A percentile compares a stretch with the other conserved stretches of the same genome.
These are phyloP conservation scores for Epichloe glyceriae DNA, from an alignment of 2,329 filamentous ascomycete species.

Conservation along the genomic window DNA sequence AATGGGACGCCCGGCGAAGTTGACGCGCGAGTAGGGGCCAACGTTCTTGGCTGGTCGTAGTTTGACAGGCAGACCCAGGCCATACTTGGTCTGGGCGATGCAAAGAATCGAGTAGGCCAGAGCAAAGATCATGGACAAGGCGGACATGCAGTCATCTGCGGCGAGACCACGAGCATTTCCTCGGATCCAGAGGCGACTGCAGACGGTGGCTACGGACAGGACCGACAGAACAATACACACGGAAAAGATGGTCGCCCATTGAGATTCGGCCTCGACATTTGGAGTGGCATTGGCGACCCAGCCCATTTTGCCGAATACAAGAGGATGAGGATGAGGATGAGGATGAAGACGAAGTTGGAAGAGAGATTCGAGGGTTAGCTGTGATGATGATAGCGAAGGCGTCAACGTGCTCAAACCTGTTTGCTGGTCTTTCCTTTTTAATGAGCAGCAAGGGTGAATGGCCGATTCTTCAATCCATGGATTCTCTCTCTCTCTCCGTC, in stretches of 20 bases:
- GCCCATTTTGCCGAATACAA: conserved; percentile 23
- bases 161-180: conserved; percentile 29
- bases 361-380: background rate
- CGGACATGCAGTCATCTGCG: conserved; percentile 32
- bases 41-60: conserved; percentile 31
- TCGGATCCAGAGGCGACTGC: conserved; percentile 28
- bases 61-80: conserved; percentile 33
- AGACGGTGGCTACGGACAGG: conserved; percentile 29
- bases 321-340: background rate
- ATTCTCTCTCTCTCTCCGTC: too few relatives aligned
- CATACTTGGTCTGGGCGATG: conserved; percentile 39
- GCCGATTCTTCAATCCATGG: too few relatives aligned
- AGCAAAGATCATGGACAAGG: conserved; percentile 30
- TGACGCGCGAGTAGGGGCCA: conserved; percentile 32
- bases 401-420: background rate
- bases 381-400: background rate
- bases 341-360: background rate
- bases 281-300: conserved; percentile 38
- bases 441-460: background rate
- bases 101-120: conserved; percentile 36
- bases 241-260: conserved; percentile 35
- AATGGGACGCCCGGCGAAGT: conserved; percentile 39
- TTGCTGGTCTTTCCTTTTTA: background rate
- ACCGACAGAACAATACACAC: conserved; percentile 32
- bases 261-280: conserved; percentile 31